phyloP scores from a whole-genome alignment of 352 stramenopile genomes.

The Aphanomyces cochlioides region DNA sequence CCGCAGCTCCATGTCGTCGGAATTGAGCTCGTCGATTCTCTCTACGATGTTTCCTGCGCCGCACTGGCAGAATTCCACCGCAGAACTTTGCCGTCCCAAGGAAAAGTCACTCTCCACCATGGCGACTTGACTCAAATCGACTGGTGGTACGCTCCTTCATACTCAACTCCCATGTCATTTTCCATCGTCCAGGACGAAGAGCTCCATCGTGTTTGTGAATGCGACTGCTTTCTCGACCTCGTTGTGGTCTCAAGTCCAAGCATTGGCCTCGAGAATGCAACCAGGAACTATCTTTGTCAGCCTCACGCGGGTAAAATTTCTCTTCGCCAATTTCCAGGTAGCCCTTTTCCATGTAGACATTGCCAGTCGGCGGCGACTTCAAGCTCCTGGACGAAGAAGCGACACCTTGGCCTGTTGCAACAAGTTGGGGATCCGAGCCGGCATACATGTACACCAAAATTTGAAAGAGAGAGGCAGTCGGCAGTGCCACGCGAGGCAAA shows the following conservation, averaged over 20 bases:
- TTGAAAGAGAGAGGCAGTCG: too few species aligned
- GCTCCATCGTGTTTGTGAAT: constrained; percentile 28
- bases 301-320: constrained; percentile 12
- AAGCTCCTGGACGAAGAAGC: too few species aligned
- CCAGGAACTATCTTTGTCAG: constrained; percentile 8
- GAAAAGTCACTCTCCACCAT: constrained; percentile 6
- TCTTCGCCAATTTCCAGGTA: neutral
- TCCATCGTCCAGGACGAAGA: neutral
- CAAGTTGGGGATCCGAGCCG: neutral
- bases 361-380: too few species aligned
- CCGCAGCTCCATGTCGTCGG: constrained; percentile 6
- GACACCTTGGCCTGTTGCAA: neutral
- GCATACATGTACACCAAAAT: neutral
- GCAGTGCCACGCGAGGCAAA: too few species aligned
- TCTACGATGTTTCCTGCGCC: neutral
- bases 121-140: constrained; percentile 11
- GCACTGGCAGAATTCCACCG: neutral
- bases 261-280: neutral
- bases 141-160: constrained; percentile 22
- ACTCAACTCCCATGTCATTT: neutral
- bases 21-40: constrained; percentile 24
- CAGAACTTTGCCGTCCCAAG: neutral
- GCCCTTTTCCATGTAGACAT: neutral
- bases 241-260: neutral
- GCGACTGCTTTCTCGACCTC: constrained; percentile 16